phyloP scores from a whole-genome alignment of 1,284 basidiomycete species.

The Malassezia brasiliensis region DNA sequence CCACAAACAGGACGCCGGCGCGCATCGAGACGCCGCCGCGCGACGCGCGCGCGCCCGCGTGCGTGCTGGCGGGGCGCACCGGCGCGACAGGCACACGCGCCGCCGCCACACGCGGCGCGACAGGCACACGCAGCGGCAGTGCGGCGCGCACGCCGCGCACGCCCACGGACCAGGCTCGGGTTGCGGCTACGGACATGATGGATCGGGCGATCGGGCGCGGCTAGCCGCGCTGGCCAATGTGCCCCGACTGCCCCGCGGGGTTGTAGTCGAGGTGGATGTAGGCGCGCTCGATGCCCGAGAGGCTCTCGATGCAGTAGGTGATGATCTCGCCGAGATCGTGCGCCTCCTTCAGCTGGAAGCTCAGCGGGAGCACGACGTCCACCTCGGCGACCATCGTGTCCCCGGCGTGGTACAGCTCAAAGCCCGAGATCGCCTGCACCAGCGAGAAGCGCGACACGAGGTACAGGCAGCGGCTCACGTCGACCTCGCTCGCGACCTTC shows the following conservation, averaged over 20 bases:
- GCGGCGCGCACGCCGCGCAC: background rate
- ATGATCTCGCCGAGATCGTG: conserved; percentile 45
- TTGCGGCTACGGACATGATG: background rate
- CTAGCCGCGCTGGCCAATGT: conserved; percentile 32
- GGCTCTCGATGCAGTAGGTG: conserved; percentile 40
- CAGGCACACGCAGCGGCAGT: background rate
- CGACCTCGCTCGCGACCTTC: conserved; percentile 27
- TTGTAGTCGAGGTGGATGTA: conserved; percentile 45
- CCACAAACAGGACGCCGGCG: conserved; percentile 11
- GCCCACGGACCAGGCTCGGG: background rate
- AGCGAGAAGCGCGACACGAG: conserved; percentile 40
- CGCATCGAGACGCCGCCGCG: conserved; percentile 1
- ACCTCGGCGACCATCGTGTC: conserved; percentile 45
- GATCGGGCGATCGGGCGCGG: conserved; percentile 1
- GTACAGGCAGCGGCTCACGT: conserved; percentile 39
- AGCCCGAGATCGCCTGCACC: conserved; percentile 37
- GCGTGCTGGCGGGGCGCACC: background rate
- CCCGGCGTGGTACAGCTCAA: conserved; percentile 44
- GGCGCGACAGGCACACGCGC: no score
- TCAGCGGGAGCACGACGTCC: conserved; percentile 38
- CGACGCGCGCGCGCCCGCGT: background rate
- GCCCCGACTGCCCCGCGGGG: conserved; percentile 34
- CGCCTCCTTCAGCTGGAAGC: conserved; percentile 40
- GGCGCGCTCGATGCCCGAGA: conserved; percentile 31
- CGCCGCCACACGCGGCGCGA: no score